Evolutionary conservation across 805 yeast species (phyloP).

Genomic region (Naumovozyma castellii): DNA sequence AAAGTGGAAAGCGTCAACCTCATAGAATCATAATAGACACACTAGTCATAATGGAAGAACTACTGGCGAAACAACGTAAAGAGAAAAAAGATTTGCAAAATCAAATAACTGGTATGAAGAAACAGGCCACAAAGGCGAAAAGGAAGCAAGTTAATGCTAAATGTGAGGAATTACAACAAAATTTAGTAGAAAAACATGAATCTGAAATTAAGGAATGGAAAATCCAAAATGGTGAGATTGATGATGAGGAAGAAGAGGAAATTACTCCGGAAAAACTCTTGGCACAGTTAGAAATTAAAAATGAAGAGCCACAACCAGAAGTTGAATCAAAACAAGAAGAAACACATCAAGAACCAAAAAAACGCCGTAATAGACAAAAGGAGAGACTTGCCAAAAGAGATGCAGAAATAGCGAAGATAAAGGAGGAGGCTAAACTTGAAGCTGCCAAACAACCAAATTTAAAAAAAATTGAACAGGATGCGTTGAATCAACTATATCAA

Average conservation of each 20-base stretch:
- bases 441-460: constrained; percentile 58
- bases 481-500: constrained; percentile 45
- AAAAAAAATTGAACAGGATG: constrained; percentile 61
- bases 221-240: constrained; percentile 2
- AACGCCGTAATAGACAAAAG: constrained; percentile 67
- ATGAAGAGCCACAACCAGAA: constrained; percentile 22
- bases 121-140: constrained; percentile 73
- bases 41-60: constrained; percentile 14
- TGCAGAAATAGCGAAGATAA: constrained; percentile 52
- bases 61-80: constrained; percentile 46
- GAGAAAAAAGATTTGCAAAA: constrained; percentile 61
- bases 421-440: constrained; percentile 62
- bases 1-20: no score
- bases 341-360: constrained; percentile 21
- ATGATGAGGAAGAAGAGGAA: constrained; percentile 35
- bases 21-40: no score
- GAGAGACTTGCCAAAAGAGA: constrained; percentile 73
- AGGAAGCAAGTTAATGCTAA: constrained; percentile 54
- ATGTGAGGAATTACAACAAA: constrained; percentile 51
- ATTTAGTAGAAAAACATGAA: constrained; percentile 45
- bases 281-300: constrained; percentile 41
- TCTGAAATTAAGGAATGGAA: constrained; percentile 35
- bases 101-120: constrained; percentile 64
- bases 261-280: constrained; percentile 59
- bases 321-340: constrained; percentile 11